Evolutionary conservation across 148 eudicot genomes (phyloP).

Genomic region (Rhododendron ovatum): DNA sequence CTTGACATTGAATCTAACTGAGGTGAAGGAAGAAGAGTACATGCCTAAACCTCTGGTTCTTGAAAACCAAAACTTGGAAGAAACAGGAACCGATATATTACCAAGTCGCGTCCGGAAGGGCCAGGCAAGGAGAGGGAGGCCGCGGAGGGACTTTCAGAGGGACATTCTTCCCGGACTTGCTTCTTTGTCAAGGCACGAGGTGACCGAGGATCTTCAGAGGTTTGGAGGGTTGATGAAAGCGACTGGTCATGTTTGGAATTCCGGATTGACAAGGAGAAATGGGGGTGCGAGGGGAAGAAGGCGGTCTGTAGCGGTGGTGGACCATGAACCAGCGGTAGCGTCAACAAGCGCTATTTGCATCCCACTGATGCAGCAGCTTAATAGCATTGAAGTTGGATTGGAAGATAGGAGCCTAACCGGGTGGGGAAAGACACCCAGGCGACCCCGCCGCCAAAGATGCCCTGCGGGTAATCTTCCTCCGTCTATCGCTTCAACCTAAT

Average conservation of each 20-base stretch:
- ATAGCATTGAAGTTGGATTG: conserved; percentile 38
- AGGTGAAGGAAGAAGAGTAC: conserved; percentile 62
- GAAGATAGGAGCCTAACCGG: conserved; percentile 74
- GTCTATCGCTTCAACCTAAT: conserved; percentile 43
- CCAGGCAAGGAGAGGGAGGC: conserved; percentile 76
- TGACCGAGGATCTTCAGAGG: conserved; percentile 85
- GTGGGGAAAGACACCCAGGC: conserved; percentile 94
- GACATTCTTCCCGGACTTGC: conserved; percentile 88
- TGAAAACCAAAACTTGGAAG: conserved; percentile 38
- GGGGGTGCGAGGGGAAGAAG: conserved; percentile 64
- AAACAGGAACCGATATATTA: conserved; percentile 23
- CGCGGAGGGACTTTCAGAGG: conserved; percentile 73
- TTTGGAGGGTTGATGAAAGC: conserved; percentile 91
- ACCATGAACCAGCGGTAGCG: conserved; percentile 22
- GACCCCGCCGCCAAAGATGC: conserved; percentile 78
- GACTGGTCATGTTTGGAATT: conserved; percentile 71
- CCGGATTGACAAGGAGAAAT: conserved; percentile 47
- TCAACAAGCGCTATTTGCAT: conserved; percentile 13
- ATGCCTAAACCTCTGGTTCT: conserved; percentile 62
- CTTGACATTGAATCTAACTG: conserved; percentile 52
- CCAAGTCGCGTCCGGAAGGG: conserved; percentile 49
- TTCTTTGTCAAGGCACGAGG: conserved; percentile 79
- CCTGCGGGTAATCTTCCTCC: conserved; percentile 59
- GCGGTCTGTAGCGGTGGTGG: conserved; percentile 25
- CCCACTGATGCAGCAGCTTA: conserved; percentile 36